Conservation (phyloP, 2,329 filamentous ascomycete genomes). For the Cladophialophora bantiana region DNA sequence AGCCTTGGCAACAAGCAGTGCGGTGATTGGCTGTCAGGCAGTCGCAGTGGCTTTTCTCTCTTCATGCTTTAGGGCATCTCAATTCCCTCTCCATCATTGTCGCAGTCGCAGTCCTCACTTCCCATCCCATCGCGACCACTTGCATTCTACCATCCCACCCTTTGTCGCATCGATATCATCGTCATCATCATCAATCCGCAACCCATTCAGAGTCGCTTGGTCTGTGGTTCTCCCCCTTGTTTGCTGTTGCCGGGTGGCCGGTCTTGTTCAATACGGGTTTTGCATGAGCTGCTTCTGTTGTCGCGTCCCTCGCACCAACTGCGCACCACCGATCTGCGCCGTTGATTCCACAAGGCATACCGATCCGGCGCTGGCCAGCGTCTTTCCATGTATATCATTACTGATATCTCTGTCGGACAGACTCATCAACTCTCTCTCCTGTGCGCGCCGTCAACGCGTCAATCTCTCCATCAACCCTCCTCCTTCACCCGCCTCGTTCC, state of each 20-base stretch:
- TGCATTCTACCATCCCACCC: conserved; percentile 23
- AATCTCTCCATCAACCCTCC: conserved; percentile 6
- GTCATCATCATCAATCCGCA: conserved; percentile 18
- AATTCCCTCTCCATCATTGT: conserved; percentile 31
- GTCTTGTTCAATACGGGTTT: conserved; percentile 15
- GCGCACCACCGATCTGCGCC: conserved; percentile 18
- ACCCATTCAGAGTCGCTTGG: conserved; percentile 23
- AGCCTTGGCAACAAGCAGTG: conserved; percentile 7
- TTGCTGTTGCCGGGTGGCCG: conserved; percentile 5
- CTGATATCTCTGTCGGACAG: conserved; percentile 24
- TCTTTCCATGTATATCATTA: conserved; percentile 6
- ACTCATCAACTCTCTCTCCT: conserved; percentile 13
- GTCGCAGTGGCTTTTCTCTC: conserved; percentile 23
- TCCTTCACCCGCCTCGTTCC: conserved; percentile 12
- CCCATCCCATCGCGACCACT: conserved; percentile 25
- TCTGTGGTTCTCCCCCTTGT: conserved; percentile 23
- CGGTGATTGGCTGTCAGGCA: conserved; percentile 13
- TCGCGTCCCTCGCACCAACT: conserved; percentile 27
- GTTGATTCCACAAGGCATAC: conserved; percentile 4
- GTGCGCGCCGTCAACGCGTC: conserved; percentile 28
- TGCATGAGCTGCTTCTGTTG: conserved; percentile 16
- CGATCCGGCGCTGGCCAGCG: background rate
- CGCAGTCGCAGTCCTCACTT: conserved; percentile 28
- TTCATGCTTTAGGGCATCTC: conserved; percentile 19
- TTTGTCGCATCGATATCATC: conserved; percentile 26